Conservation (phyloP, 345 rosid species). For the Lenwebbia sp. region DNA sequence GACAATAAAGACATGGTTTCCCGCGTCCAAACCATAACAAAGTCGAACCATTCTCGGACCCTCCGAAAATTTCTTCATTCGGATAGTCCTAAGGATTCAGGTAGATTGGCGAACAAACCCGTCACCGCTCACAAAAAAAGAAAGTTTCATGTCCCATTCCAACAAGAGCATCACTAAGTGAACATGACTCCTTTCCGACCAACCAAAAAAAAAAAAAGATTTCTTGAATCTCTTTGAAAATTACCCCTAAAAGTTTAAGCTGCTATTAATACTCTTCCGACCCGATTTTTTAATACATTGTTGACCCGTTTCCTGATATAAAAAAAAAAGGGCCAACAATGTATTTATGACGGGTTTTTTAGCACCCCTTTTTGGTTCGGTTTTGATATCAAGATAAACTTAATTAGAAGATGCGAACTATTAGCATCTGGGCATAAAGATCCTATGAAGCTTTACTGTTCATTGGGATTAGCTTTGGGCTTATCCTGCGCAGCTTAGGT, state of each 20-base stretch:
- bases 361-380: neutral
- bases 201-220: too few relatives aligned
- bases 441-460: neutral
- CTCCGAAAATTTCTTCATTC: neutral
- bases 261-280: neutral
- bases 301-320: neutral
- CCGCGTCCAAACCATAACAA: neutral
- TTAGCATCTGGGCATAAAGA: neutral
- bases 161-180: neutral
- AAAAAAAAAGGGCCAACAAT: neutral
- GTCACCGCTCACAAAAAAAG: neutral
- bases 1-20: neutral
- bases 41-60: neutral
- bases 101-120: neutral
- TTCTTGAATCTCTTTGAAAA: neutral
- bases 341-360: neutral
- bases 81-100: neutral
- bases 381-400: neutral
- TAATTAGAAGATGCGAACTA: neutral
- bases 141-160: neutral
- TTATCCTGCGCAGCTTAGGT: too few relatives aligned
- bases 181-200: neutral
- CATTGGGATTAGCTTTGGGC: neutral
- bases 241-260: neutral
- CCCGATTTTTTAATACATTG: neutral